Evolutionary conservation across 2,329 filamentous ascomycete genomes (phyloP).

Genomic region (Colletotrichum tabaci): DNA sequence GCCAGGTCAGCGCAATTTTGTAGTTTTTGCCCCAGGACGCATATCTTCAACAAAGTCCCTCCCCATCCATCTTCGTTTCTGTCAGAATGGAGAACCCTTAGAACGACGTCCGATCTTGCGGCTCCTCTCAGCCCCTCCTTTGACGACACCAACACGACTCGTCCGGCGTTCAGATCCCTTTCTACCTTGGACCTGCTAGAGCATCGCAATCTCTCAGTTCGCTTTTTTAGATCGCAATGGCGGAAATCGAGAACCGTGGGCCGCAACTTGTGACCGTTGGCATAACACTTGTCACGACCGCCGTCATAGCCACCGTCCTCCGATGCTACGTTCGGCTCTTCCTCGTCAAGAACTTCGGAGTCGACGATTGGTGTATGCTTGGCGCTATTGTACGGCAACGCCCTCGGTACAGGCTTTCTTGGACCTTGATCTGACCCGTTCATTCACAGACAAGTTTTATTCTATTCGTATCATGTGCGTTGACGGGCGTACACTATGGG

Average conservation of each 20-base stretch:
- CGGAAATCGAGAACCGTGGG: slow-evolving; percentile 50
- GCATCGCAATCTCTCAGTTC: background rate
- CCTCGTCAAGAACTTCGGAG: slow-evolving; percentile 56
- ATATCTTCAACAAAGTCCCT: slow-evolving; percentile 36
- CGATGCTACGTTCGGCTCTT: slow-evolving; percentile 53
- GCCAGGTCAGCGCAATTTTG: background rate
- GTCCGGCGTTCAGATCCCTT: slow-evolving; percentile 2
- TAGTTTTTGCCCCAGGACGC: background rate
- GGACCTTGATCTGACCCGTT: background rate
- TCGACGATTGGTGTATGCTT: slow-evolving; percentile 58
- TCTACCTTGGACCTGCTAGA: background rate
- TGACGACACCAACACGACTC: slow-evolving; percentile 8
- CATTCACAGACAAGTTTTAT: slow-evolving; percentile 51
- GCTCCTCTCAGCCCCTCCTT: slow-evolving; percentile 29
- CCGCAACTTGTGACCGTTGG: slow-evolving; percentile 53
- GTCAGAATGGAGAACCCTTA: slow-evolving; percentile 22
- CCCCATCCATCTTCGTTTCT: slow-evolving; percentile 19
- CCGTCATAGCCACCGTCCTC: slow-evolving; percentile 49
- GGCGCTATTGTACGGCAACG: slow-evolving; percentile 50
- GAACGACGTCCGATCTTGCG: slow-evolving; percentile 31
- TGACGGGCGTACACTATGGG: slow-evolving; percentile 57
- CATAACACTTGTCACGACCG: slow-evolving; percentile 48
- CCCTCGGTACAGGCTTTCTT: background rate
- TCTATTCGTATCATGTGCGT: slow-evolving; percentile 52
- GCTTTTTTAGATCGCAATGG: slow-evolving; percentile 16